phyloP scores from a whole-genome alignment of 2,329 filamentous ascomycete genomes.

The Teratosphaeriaceae sp. region DNA sequence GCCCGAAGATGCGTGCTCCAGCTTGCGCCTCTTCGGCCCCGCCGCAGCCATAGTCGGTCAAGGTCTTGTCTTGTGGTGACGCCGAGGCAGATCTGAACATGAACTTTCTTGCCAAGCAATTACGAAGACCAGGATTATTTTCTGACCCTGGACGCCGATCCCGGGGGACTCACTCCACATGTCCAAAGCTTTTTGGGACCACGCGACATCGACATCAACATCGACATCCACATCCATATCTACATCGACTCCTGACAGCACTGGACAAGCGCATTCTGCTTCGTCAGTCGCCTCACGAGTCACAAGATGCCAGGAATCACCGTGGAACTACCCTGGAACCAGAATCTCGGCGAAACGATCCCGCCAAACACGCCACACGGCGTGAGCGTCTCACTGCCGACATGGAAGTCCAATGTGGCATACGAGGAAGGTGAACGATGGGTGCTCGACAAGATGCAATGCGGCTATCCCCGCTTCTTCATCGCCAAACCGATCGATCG shows the following conservation, averaged over 20 bases:
- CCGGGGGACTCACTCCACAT: too few species aligned
- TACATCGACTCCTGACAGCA: too few species aligned
- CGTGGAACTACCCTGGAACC: conserved; percentile 25
- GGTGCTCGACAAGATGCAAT: conserved; percentile 79
- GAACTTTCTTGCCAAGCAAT: conserved; percentile 3
- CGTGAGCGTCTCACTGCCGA: conserved; percentile 90
- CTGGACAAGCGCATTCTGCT: too few species aligned
- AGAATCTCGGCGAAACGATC: conserved; percentile 58
- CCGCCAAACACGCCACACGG: conserved; percentile 76
- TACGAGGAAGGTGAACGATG: conserved; percentile 90
- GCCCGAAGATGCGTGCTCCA: conserved; percentile 27
- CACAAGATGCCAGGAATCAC: conserved; percentile 14
- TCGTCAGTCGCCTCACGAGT: too few species aligned
- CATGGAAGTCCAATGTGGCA: conserved; percentile 83
- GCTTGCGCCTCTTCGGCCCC: conserved; percentile 28
- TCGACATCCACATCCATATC: too few species aligned
- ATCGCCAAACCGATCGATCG: conserved; percentile 75
- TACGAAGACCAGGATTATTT: background rate
- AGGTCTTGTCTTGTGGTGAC: too few species aligned
- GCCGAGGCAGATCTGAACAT: conserved; percentile 1
- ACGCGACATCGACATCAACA: too few species aligned
- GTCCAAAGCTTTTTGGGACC: background rate
- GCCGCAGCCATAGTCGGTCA: conserved; percentile 29
- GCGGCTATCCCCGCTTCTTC: conserved; percentile 92
- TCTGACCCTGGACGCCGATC: too few species aligned